A percentile compares a stretch with the other conserved stretches of the same genome.
Evolutionary conservation across 768 basidiomycete species (phyloP).

Genomic region (Trametes elegans): DNA sequence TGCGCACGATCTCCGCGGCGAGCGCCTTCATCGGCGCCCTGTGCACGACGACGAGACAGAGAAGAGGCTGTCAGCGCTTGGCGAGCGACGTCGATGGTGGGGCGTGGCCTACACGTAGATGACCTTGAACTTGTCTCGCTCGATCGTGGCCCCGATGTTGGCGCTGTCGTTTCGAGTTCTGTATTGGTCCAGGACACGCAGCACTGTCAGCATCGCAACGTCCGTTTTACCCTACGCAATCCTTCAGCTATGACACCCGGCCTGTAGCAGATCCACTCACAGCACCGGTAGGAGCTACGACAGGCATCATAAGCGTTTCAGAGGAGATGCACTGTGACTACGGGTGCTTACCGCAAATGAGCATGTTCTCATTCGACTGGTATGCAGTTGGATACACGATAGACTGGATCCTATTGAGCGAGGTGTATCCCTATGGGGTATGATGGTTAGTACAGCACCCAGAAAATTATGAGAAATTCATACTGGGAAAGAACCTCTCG

Average conservation of each 20-base stretch:
- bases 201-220: slow-evolving; percentile 90
- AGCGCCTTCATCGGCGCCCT: slow-evolving; percentile 99
- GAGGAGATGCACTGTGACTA: background rate
- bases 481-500: slow-evolving; percentile 83
- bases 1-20: slow-evolving; percentile 92
- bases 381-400: slow-evolving; percentile 94
- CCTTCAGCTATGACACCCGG: background rate
- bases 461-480: no score
- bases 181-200: slow-evolving; percentile 84
- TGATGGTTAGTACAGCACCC: no score
- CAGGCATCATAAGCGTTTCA: background rate
- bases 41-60: background rate
- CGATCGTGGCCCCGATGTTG: slow-evolving; percentile 49
- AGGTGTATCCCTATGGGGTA: slow-evolving; percentile 75
- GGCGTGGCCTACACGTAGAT: slow-evolving; percentile 84
- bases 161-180: slow-evolving; percentile 31
- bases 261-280: slow-evolving; percentile 44
- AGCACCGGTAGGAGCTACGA: slow-evolving; percentile 92
- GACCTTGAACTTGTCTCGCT: slow-evolving; percentile 82
- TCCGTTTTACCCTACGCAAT: slow-evolving; percentile 91
- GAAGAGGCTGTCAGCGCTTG: background rate
- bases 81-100: background rate
- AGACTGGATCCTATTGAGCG: slow-evolving; percentile 92
- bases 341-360: slow-evolving; percentile 72
- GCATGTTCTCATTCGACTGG: slow-evolving; percentile 93